A percentile compares a stretch with the other conserved stretches of the same genome.
phyloP scores from a whole-genome alignment of 2,329 filamentous ascomycete genomes.

The Pseudocercospora fijiensis region DNA sequence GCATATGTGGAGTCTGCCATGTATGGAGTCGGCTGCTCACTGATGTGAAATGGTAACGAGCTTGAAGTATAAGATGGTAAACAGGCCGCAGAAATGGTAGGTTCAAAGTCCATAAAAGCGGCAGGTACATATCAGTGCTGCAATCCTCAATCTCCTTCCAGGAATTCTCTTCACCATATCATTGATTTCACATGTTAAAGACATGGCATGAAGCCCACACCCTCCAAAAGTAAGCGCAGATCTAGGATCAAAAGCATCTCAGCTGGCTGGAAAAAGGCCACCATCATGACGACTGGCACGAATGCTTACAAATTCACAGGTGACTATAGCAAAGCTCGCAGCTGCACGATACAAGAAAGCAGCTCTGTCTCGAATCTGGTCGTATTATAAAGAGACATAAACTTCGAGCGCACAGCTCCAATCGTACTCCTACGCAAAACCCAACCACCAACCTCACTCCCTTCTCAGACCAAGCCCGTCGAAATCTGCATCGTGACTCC shows the following conservation, averaged over 20 bases:
- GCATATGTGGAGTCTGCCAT: constrained; percentile 90
- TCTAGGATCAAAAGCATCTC: background rate
- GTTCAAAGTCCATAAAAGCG: background rate
- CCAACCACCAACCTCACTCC: no score
- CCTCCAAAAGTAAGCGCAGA: background rate
- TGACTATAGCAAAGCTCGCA: background rate
- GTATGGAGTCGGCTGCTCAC: constrained; percentile 85
- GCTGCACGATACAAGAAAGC: no score
- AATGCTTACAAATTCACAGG: background rate
- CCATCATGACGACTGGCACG: background rate
- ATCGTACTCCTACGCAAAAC: no score
- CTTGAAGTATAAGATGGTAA: background rate
- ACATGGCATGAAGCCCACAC: background rate
- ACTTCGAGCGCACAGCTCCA: no score
- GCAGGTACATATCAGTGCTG: background rate
- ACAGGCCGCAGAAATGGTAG: background rate
- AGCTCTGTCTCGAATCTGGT: no score
- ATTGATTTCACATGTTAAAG: background rate
- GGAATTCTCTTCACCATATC: background rate
- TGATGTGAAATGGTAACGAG: constrained; percentile 63
- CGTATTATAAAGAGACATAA: no score
- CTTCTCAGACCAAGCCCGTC: constrained; percentile 7
- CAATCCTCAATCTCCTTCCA: background rate
- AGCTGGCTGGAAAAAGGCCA: background rate
- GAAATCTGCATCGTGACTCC: constrained; percentile 19